Conservation (phyloP, 2,329 filamentous ascomycete genomes). For the Blumeria graminis region DNA sequence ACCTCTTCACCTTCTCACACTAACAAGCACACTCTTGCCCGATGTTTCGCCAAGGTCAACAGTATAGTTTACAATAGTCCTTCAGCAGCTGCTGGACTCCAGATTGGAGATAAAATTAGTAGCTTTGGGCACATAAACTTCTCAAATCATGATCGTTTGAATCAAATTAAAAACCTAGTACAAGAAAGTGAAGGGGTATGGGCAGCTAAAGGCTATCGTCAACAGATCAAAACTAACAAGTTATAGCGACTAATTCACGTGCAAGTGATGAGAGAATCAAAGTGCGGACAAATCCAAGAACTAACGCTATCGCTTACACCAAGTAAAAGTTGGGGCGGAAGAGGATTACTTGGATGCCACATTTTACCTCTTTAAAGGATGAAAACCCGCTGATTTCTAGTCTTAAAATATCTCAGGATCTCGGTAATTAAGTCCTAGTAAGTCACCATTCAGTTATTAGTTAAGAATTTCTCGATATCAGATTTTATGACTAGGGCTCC, state of each 20-base stretch:
- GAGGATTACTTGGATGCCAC: conserved; percentile 77
- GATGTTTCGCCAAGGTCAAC: conserved; percentile 75
- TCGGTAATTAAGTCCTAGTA: no score
- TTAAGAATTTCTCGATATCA: no score
- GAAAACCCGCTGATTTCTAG: no score
- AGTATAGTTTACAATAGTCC: conserved; percentile 56
- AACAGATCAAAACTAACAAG: conserved; percentile 4
- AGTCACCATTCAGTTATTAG: no score
- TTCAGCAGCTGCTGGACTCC: conserved; percentile 59
- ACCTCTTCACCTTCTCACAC: conserved; percentile 16
- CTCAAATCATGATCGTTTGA: conserved; percentile 65
- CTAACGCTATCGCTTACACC: conserved; percentile 52
- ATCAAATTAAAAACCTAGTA: conserved; percentile 71
- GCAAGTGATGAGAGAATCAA: conserved; percentile 27
- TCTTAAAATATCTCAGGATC: no score
- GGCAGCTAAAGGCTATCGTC: background rate
- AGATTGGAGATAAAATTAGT: conserved; percentile 55
- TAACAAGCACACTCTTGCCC: conserved; percentile 20
- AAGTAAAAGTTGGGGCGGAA: conserved; percentile 64
- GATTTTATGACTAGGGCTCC: no score
- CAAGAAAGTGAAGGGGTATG: conserved; percentile 74
- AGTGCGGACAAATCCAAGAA: conserved; percentile 21
- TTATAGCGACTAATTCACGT: conserved; percentile 44
- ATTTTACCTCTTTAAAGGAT: conserved; percentile 45
- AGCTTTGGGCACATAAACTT: conserved; percentile 68